phyloP scores from a whole-genome alignment of 768 basidiomycete genomes.

The Cyclocybe aegerita region DNA sequence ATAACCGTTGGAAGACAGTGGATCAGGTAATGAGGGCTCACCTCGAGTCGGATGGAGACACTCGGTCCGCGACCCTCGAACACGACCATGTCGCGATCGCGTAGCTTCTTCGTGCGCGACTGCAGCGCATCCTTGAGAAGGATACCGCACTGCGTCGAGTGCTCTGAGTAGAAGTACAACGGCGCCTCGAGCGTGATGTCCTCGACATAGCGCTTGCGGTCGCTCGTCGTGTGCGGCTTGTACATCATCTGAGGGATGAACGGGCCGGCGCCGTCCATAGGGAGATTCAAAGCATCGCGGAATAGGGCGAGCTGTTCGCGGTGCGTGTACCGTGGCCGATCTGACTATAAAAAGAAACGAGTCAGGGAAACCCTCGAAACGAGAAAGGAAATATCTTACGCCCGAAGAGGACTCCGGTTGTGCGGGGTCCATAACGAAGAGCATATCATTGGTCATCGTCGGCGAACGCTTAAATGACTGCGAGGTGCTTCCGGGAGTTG shows the following conservation, averaged over 20 bases:
- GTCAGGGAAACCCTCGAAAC: background rate
- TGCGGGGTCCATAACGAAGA: constrained; percentile 5
- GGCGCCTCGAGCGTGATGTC: constrained; percentile 64
- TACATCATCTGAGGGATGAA: constrained; percentile 75
- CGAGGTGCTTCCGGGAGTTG: constrained; percentile 14
- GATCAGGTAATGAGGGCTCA: constrained; percentile 24
- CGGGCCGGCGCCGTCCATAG: constrained; percentile 35
- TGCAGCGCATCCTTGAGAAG: constrained; percentile 62
- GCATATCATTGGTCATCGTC: constrained; percentile 13
- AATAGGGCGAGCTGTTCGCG: constrained; percentile 47
- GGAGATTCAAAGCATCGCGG: constrained; percentile 37
- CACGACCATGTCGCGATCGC: constrained; percentile 61
- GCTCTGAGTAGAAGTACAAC: constrained; percentile 58
- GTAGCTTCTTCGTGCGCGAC: constrained; percentile 54
- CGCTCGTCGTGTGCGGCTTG: constrained; percentile 74
- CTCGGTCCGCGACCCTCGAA: constrained; percentile 76
- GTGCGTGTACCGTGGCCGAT: constrained; percentile 34
- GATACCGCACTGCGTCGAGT: constrained; percentile 60
- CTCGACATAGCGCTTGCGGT: constrained; percentile 74
- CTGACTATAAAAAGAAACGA: constrained; percentile 17
- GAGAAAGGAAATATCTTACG: constrained; percentile 7
- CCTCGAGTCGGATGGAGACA: constrained; percentile 78
- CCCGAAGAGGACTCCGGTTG: background rate
- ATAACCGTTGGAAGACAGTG: background rate
- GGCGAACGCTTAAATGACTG: constrained; percentile 16